A percentile compares a stretch with the other conserved stretches of the same genome.
These are phyloP conservation scores for Thelonectria olida DNA, from an alignment of 2,329 filamentous ascomycete genomes.

Conservation along the genomic window DNA sequence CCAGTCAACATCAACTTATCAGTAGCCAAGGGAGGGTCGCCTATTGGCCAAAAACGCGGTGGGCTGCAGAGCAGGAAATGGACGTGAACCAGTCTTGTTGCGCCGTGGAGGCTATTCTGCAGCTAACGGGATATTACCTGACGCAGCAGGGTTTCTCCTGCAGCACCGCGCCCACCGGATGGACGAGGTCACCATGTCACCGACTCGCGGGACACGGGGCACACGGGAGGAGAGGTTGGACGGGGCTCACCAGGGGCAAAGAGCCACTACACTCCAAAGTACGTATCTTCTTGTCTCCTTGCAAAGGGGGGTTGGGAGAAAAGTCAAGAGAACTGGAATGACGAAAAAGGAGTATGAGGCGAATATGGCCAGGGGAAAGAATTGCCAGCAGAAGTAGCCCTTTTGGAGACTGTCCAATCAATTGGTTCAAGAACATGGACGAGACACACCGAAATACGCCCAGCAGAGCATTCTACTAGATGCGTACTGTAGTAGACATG, in stretches of 20 bases:
- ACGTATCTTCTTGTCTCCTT: not conserved
- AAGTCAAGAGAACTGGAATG: not conserved
- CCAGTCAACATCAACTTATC: constrained; percentile 2
- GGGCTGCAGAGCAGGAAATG: constrained; percentile 24
- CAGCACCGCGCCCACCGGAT: constrained; percentile 31
- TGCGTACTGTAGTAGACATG: too few species aligned
- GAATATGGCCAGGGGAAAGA: not conserved
- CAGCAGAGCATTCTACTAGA: too few species aligned
- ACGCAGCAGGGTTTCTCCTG: constrained; percentile 43
- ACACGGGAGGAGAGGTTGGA: constrained; percentile 4
- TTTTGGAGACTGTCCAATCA: not conserved
- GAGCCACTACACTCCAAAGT: not conserved
- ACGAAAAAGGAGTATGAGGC: not conserved
- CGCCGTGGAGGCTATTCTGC: constrained; percentile 39
- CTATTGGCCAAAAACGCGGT: constrained; percentile 30
- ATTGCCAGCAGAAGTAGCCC: not conserved
- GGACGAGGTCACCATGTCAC: constrained; percentile 20
- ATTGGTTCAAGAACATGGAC: not conserved
- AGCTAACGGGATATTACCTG: constrained; percentile 45
- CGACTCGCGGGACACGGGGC: constrained; percentile 5
- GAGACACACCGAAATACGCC: not conserved
- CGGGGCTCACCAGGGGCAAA: constrained; percentile 3
- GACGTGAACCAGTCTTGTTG: constrained; percentile 40
- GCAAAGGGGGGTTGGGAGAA: not conserved
- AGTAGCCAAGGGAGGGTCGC: not conserved